These are phyloP conservation scores for Fusarium buharicum DNA, from an alignment of 2,329 filamentous ascomycete genomes.

Conservation along the genomic window DNA sequence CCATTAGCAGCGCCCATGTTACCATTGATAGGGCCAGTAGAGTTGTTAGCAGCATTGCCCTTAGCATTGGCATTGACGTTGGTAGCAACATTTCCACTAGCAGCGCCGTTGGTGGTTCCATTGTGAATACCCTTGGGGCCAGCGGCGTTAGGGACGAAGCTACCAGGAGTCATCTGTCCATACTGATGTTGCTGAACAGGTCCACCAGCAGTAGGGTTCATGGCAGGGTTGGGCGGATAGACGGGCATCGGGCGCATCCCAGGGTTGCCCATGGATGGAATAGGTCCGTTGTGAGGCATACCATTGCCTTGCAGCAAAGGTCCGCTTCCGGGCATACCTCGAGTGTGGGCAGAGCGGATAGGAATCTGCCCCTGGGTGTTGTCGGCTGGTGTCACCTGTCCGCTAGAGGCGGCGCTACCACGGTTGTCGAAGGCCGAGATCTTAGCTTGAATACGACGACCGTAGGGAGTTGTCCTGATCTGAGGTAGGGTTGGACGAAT, in stretches of 20 bases:
- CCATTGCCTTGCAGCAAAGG: slow-evolving; percentile 51
- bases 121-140: slow-evolving; percentile 8
- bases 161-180: slow-evolving; percentile 43
- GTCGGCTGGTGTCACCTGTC: slow-evolving; percentile 64
- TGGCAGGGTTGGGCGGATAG: slow-evolving; percentile 49
- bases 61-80: slow-evolving; percentile 39
- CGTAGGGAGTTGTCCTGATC: slow-evolving; percentile 92
- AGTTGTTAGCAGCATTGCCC: slow-evolving; percentile 15
- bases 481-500: slow-evolving; percentile 86
- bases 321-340: slow-evolving; percentile 55
- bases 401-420: slow-evolving; percentile 56
- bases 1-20: slow-evolving; percentile 32
- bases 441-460: slow-evolving; percentile 92
- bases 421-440: slow-evolving; percentile 71
- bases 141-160: slow-evolving; percentile 40
- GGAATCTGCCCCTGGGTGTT: slow-evolving; percentile 65
- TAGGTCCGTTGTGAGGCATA: slow-evolving; percentile 38
- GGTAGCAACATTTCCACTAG: slow-evolving; percentile 5
- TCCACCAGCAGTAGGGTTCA: slow-evolving; percentile 46
- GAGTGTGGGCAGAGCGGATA: slow-evolving; percentile 57
- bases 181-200: slow-evolving; percentile 47
- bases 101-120: slow-evolving; percentile 2
- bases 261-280: slow-evolving; percentile 34
- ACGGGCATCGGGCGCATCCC: slow-evolving; percentile 49
- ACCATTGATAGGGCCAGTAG: slow-evolving; percentile 31